Conservation (phyloP, 192 early-diverging fungal genomes). For the Umbelopsis vinacea region DNA sequence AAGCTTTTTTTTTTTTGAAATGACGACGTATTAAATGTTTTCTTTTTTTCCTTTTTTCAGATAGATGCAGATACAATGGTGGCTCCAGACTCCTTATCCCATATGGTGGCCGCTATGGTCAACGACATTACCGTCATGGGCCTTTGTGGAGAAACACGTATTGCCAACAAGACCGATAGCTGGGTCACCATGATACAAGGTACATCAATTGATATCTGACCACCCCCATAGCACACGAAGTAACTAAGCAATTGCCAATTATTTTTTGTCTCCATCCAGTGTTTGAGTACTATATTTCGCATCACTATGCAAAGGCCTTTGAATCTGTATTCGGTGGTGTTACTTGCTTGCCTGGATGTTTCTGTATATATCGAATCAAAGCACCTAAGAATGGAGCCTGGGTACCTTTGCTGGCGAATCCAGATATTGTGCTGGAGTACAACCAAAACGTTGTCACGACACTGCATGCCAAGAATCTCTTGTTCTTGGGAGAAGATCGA, state of each 20-base stretch:
- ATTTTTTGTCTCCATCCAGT: slow-evolving; percentile 80
- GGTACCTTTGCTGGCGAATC: slow-evolving; percentile 89
- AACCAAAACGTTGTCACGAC: slow-evolving; percentile 79
- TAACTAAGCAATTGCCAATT: not conserved
- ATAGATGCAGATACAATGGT: slow-evolving; percentile 93
- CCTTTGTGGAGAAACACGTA: slow-evolving; percentile 95
- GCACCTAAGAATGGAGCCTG: slow-evolving; percentile 69
- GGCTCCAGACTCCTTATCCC: slow-evolving; percentile 71
- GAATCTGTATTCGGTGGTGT: slow-evolving; percentile 95
- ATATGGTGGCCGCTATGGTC: slow-evolving; percentile 93
- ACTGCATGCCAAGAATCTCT: slow-evolving; percentile 82
- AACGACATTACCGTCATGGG: slow-evolving; percentile 94
- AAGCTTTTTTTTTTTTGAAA: not conserved
- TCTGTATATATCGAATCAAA: slow-evolving; percentile 96
- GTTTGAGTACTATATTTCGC: slow-evolving; percentile 96
- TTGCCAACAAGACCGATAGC: slow-evolving; percentile 85
- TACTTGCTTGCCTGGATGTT: slow-evolving; percentile 95
- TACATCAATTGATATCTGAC: not conserved
- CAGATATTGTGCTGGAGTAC: slow-evolving; percentile 81
- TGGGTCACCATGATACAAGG: slow-evolving; percentile 81
- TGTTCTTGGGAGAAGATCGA: slow-evolving; percentile 86
- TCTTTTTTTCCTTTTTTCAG: not conserved
- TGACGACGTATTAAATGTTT: not conserved
- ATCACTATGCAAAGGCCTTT: slow-evolving; percentile 93
- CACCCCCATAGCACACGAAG: not conserved